Base-by-base conservation (phyloP, 1,284 basidiomycete species). In the Ceratobasidium sp. region DNA sequence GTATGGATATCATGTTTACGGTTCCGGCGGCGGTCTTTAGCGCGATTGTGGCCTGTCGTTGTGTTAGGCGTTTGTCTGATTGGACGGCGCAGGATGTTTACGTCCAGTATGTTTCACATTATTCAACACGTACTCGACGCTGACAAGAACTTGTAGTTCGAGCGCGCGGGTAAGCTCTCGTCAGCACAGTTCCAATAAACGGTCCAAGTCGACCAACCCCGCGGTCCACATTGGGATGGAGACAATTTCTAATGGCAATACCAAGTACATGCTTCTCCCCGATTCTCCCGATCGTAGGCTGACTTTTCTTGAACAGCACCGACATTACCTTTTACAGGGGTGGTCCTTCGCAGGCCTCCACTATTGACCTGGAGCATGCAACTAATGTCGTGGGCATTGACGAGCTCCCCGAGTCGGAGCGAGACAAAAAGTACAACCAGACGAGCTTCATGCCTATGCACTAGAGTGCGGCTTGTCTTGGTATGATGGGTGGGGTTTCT, bases 1-100 rank as follows among this genome's bases (percentile, higher is more conserved):
- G 58, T 12, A 69, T 72, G 68, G 69, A 72, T 55, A 70, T 72
- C 45, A 72, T 72, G 54, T 53, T 67, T 27, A 72, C 68, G n/a
- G 70, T 72, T 22, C 70, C 70, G 15, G 68, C 70, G 3, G 57
- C 58, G 1, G 47, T 54, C n/a, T 47, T 69, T 42, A 69, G 55
- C 42, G 42, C 68, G 49, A 67, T 72, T 35, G 70, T 72, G 20
- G 68, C 70, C 10, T 69, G 68, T 31, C 58, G 70, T 8, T 60
- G 49, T 34, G 69, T 72, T 31, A 69, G 70, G 47, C 57, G 70
- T 31, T 52, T 72, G 27, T 69, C 70, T 13, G 62, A 56, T 27
- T 72, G 65, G 65, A 53, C 43, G 13, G 43, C 12, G 15, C 29
- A 57, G 38, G 70, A 71, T 34, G 67, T 69, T 15, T 68, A 69